Evolutionary conservation across 495 filamentous ascomycete genomes (phyloP), one percentile per base, ranked within the genome.

Genomic region (Penicillium psychrofluorescens): DNA sequence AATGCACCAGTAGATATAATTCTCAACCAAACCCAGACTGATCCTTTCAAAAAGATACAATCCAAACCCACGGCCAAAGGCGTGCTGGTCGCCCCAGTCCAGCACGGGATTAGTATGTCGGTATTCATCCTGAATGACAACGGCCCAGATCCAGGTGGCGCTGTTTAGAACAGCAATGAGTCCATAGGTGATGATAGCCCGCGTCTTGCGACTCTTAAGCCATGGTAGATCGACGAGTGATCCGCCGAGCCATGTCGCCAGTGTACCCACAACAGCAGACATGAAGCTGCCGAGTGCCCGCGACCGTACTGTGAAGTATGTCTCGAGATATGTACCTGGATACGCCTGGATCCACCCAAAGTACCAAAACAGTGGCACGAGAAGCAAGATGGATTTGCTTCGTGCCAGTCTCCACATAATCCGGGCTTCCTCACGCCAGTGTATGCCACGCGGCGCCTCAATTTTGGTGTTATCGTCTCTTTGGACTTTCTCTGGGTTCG

Each of bases 331-430:
- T 36, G 74, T 79, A 11, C 71, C 70, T 7, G 68, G 57, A 40
- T 79, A 79, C 1, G 75, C 74, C 7, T 63, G 56, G 38, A 75
- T 76, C 70, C 74, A 79, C 35, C 70, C 69, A 50, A 72, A 73
- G 1, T 71, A 70, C 39, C 74, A 62, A 31, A 77, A 63, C 10
- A 79, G 61, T 2, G 76, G 75, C 8, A 76, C 54, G 4, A 79
- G 58, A 2, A 79, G 61, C 27, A 70, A 59, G 44, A 79, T 71
- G 1, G 70, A 57, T 50, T 58, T 71, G n/a, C 66, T 57, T 42
- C 61, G 68, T 13, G 67, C 45, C 0, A 72, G 44, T 5, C 39
- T 35, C 66, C 67, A 73, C 34, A 73, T 62, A 2, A 40, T 42
- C 4, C 28, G 7, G 28, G 49, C n/a, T 35, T 56, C 56, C 40